phyloP scores from a whole-genome alignment of 805 yeast species.

The Schwanniomyces sp. region DNA sequence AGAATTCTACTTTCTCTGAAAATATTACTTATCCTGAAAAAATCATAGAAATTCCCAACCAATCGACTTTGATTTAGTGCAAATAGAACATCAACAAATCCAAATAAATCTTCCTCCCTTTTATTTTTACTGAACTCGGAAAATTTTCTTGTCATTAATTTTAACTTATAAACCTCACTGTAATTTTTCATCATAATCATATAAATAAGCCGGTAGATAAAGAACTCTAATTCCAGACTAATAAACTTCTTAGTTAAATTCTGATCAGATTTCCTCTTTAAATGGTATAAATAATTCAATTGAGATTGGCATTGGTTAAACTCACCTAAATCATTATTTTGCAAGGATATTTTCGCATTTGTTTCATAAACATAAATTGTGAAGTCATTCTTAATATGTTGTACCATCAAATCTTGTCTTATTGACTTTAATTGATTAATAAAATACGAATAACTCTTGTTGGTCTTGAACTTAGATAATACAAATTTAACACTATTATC shows the following conservation, averaged over 20 bases:
- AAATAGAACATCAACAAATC: constrained; percentile 14
- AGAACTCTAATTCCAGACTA: constrained; percentile 54
- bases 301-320: constrained; percentile 93
- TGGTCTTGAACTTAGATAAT: constrained; percentile 47
- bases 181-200: constrained; percentile 69
- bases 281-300: constrained; percentile 59
- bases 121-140: constrained; percentile 4
- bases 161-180: constrained; percentile 51
- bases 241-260: constrained; percentile 21
- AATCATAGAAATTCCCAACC: constrained; percentile 40
- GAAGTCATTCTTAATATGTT: constrained; percentile 75
- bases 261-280: constrained; percentile 24
- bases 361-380: constrained; percentile 79
- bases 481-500: constrained; percentile 57
- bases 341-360: constrained; percentile 85
- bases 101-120: constrained; percentile 11
- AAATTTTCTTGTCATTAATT: constrained; percentile 10
- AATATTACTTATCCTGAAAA: constrained; percentile 38
- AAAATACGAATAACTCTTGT: constrained; percentile 62
- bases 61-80: constrained; percentile 14
- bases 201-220: constrained; percentile 72
- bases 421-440: constrained; percentile 91
- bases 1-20: constrained; percentile 10
- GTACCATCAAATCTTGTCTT: constrained; percentile 92
- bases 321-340: constrained; percentile 84